Conservation (phyloP, 108 stramenopile species). For the Nitzschia putrida region DNA sequence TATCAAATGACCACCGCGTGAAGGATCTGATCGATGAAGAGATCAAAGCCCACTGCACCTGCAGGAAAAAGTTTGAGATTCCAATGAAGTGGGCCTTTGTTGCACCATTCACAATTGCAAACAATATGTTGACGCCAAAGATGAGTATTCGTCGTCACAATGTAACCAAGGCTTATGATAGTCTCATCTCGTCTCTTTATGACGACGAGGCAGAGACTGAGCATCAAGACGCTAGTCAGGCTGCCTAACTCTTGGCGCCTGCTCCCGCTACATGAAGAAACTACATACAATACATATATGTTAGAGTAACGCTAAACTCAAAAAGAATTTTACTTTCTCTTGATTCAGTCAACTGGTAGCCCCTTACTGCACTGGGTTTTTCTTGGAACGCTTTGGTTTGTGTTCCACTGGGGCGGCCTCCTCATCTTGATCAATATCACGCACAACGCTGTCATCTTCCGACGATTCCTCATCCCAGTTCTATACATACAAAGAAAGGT, state of each 20-base stretch:
- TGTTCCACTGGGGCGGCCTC: slow-evolving; percentile 5
- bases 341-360: not conserved
- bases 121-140: slow-evolving; percentile 93
- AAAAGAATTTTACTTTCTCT: not conserved
- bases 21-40: slow-evolving; percentile 68
- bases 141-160: slow-evolving; percentile 90
- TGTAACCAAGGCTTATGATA: slow-evolving; percentile 81
- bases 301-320: slow-evolving; percentile 3
- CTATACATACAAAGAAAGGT: slow-evolving; percentile 21
- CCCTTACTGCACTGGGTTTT: not conserved
- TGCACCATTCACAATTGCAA: slow-evolving; percentile 90
- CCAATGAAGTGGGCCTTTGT: slow-evolving; percentile 80
- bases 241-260: not conserved
- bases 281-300: not conserved
- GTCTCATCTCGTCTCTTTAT: slow-evolving; percentile 71
- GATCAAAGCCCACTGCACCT: slow-evolving; percentile 57
- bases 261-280: no score
- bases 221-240: slow-evolving; percentile 7
- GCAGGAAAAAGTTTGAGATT: slow-evolving; percentile 88
- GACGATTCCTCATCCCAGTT: slow-evolving; percentile 82
- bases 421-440: slow-evolving; percentile 65
- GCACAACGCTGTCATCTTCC: slow-evolving; percentile 58
- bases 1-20: slow-evolving; percentile 72
- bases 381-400: slow-evolving; percentile 11
- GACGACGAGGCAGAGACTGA: slow-evolving; percentile 35